A percentile compares a stretch with the other conserved stretches of the same genome.
Evolutionary conservation across 2,329 filamentous ascomycete species (phyloP).

Genomic region (Chlorencoelia australis): DNA sequence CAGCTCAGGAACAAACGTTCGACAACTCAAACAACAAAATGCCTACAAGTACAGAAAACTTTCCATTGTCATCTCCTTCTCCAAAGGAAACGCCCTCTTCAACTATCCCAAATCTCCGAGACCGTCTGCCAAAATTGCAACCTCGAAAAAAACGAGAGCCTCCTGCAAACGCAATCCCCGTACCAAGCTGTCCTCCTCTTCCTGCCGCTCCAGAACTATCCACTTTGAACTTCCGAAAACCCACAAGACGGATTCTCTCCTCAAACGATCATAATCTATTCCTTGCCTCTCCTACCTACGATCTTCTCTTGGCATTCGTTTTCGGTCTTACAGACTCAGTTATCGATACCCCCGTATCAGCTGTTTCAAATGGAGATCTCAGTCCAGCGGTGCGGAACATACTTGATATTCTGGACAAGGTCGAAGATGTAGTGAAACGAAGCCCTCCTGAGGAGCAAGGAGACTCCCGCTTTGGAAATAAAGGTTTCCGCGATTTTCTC

Average conservation of each 20-base stretch:
- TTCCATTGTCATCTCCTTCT: neutral
- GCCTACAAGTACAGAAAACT: constrained; percentile 18
- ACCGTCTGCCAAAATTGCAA: constrained; percentile 56
- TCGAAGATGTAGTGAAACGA: constrained; percentile 53
- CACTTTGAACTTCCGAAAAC: constrained; percentile 51
- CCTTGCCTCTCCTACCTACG: constrained; percentile 63
- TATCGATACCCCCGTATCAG: constrained; percentile 55
- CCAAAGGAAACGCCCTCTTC: constrained; percentile 8
- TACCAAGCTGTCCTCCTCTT: constrained; percentile 66
- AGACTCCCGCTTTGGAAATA: constrained; percentile 90
- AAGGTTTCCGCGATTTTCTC: constrained; percentile 75
- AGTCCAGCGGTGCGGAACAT: constrained; percentile 53
- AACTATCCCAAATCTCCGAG: constrained; percentile 39
- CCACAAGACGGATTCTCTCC: constrained; percentile 73
- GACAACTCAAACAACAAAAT: constrained; percentile 14
- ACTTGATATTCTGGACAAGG: constrained; percentile 57
- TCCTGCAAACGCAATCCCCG: constrained; percentile 46
- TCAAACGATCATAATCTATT: constrained; percentile 73
- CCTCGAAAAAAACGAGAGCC: constrained; percentile 47
- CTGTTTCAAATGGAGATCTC: constrained; percentile 44
- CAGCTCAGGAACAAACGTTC: too few species aligned
- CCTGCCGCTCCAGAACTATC: constrained; percentile 55
- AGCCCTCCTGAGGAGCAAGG: constrained; percentile 78
- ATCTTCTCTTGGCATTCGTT: constrained; percentile 71
- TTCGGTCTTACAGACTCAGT: constrained; percentile 81